These are phyloP conservation scores for Erythrobasidium hasegawianum DNA, from an alignment of 1,284 basidiomycete genomes.

Conservation along the genomic window DNA sequence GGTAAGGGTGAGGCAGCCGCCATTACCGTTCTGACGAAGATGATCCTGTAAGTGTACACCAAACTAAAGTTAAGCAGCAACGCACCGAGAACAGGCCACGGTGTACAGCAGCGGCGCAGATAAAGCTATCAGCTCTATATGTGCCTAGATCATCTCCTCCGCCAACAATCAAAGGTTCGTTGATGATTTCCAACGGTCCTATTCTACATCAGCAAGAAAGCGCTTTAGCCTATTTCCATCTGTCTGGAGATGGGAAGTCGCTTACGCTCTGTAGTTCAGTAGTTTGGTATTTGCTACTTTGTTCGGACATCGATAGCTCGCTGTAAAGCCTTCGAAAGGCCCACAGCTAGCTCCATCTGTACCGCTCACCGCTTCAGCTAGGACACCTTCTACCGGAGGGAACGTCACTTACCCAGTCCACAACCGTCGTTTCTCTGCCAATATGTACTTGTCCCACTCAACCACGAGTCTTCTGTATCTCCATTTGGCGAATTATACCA, in stretches of 20 bases:
- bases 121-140: conserved; percentile 77
- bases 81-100: conserved; percentile 39
- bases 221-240: background rate
- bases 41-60: conserved; percentile 57
- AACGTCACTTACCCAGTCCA: conserved; percentile 59
- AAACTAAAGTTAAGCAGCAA: conserved; percentile 51
- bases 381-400: too few species aligned
- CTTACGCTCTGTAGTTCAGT: conserved; percentile 61
- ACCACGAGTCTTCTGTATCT: conserved; percentile 51
- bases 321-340: conserved; percentile 62
- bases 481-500: conserved; percentile 61
- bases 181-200: conserved; percentile 33
- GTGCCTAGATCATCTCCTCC: conserved; percentile 60
- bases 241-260: background rate
- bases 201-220: conserved; percentile 7
- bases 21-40: conserved; percentile 58
- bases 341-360: conserved; percentile 62
- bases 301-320: conserved; percentile 77
- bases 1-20: conserved; percentile 71
- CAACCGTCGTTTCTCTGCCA: conserved; percentile 67
- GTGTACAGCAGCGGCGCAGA: conserved; percentile 80
- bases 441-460: conserved; percentile 66
- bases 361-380: too few species aligned
- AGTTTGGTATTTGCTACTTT: conserved; percentile 65
- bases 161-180: conserved; percentile 71